A percentile compares a stretch with the other conserved stretches of the same genome.
phyloP scores from a whole-genome alignment of 208 protist species.

The Acanthamoeba royreba region DNA sequence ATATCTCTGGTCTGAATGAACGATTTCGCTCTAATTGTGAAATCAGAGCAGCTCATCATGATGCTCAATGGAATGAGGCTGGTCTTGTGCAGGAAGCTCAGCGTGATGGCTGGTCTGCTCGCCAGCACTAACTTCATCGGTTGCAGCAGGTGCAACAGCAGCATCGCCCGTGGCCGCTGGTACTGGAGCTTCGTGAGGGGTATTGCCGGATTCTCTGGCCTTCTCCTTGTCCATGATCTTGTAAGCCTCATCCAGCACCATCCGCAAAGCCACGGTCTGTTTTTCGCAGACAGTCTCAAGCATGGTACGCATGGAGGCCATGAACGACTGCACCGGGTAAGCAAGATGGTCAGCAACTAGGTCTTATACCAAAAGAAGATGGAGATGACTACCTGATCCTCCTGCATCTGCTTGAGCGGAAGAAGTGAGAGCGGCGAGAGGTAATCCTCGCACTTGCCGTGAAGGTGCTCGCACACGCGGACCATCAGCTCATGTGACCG shows the following conservation, averaged over 20 bases:
- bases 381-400: not conserved
- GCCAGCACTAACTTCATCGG: too few species aligned
- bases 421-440: not conserved
- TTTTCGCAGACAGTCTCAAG: not conserved
- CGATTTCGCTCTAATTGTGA: too few species aligned
- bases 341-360: not conserved
- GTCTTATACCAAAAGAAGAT: not conserved
- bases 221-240: not conserved
- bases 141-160: too few species aligned
- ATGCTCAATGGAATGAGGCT: too few species aligned
- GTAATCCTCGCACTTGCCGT: slow-evolving; percentile 26
- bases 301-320: not conserved
- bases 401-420: slow-evolving; percentile 1
- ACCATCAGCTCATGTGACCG: not conserved
- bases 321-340: not conserved
- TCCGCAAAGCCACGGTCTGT: not conserved
- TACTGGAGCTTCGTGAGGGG: not conserved
- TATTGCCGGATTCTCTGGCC: not conserved
- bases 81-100: too few species aligned
- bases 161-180: not conserved
- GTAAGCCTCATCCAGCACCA: not conserved
- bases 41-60: too few species aligned
- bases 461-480: not conserved
- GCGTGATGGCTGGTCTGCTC: too few species aligned
- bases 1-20: too few species aligned